Evolutionary conservation across 73 alveolate genomes (phyloP), one percentile per base, ranked within the genome.

Genomic region (Paramecium caudatum): DNA sequence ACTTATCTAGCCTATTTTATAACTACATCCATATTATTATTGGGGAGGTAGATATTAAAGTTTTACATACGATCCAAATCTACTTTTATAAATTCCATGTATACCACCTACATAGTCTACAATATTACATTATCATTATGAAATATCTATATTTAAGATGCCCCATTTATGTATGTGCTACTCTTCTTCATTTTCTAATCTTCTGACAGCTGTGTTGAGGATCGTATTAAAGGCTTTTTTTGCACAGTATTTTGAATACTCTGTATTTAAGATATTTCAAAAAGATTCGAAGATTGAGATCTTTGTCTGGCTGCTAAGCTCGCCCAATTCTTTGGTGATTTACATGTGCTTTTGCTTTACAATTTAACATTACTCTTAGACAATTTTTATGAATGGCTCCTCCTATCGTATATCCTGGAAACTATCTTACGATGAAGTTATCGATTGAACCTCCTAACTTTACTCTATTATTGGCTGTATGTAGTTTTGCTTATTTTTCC

Each of bases 281-380:
- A 55, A 4, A 55, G 27, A 55, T 55, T 55, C 45, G 23, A 55
- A 0, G 80, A 55, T 55, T 55, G n/a, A 9, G 80, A 55, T 55
- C 80, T 55, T 21, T 15, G 30, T 55, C 80, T 21, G 7, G 46
- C 30, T 19, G 30, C 10, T 55, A 27, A 10, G 13, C 80, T 55
- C 2, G 46, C 80, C 30, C 30, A 27, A 0, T 37, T 27, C n/a
- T 55, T 55, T 55, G 30, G 3, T 23, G 30, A 23, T 27, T 55
- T 43, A 5, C 80, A 37, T 23, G n/a, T n/a, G n/a, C n/a, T 55
- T 55, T 5, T 37, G 80, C n/a, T 55, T 55, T 23, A 55, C 80
- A n/a, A n/a, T n/a, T n/a, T n/a, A n/a, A n/a, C n/a, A n/a, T 55
- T 55, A 55, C 23, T 55, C 30, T 23, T 55, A 55, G 0, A 55